A percentile compares a stretch with the other conserved stretches of the same genome.
Conservation (phyloP, 2,329 filamentous ascomycete species). For the Akanthomyces muscarius region DNA sequence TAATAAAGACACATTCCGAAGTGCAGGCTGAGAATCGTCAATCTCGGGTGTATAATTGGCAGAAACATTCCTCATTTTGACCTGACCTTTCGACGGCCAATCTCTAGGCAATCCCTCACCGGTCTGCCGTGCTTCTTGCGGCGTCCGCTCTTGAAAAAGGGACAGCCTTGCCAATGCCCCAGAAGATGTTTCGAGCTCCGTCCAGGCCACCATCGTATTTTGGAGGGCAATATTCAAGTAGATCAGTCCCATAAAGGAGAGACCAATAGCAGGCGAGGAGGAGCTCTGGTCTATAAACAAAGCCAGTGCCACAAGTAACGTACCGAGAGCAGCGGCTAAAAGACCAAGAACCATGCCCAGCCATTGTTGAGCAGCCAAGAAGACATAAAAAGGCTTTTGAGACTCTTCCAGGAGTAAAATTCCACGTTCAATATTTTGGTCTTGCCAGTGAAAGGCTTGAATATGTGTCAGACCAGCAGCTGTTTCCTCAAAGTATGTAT, state of each 20-base stretch:
- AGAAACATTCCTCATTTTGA: not conserved
- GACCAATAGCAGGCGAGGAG: not conserved
- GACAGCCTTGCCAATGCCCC: not conserved
- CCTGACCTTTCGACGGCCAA: not conserved
- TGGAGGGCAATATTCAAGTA: not conserved
- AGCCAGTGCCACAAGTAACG: not conserved
- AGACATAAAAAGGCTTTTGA: not conserved
- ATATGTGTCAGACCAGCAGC: slow-evolving; percentile 25
- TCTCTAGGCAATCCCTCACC: not conserved
- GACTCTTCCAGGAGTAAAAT: not conserved
- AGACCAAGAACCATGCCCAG: not conserved
- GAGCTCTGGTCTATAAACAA: not conserved
- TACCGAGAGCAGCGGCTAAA: not conserved
- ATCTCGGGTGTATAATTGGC: not conserved
- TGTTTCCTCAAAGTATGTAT: slow-evolving; percentile 35
- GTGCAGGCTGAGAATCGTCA: not conserved
- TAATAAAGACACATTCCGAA: slow-evolving; percentile 5
- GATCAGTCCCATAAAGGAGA: not conserved
- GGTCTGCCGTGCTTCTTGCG: not conserved
- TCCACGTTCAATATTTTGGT: not conserved
- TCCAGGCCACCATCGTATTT: not conserved
- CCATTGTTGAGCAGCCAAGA: not conserved
- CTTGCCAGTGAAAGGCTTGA: slow-evolving; percentile 22
- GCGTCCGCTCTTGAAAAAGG: not conserved
- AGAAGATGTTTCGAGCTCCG: not conserved